phyloP scores from a whole-genome alignment of 306 rosid species.

The Comarum palustre region DNA sequence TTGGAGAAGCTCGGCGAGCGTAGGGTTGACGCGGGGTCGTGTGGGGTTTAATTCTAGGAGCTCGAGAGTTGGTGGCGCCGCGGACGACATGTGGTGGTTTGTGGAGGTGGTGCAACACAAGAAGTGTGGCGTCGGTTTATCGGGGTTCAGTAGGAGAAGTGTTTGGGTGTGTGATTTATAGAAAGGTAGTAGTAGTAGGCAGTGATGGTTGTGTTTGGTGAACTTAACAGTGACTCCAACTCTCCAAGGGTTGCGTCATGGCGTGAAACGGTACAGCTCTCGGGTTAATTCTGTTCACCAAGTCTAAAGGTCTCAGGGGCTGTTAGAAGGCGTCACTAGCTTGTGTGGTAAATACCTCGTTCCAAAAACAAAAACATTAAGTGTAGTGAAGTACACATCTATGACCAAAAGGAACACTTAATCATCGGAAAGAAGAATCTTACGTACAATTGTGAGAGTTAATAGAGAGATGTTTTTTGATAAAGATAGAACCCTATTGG shows the following conservation, averaged over 20 bases:
- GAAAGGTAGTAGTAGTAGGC: not conserved
- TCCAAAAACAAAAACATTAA: too few relatives aligned
- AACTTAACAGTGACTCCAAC: slow-evolving; percentile 24
- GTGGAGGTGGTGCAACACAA: not conserved
- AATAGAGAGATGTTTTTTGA: too few relatives aligned
- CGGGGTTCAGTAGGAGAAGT: not conserved
- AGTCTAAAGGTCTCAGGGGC: not conserved
- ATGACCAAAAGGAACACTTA: too few relatives aligned
- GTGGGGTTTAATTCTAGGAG: slow-evolving; percentile 30
- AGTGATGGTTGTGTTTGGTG: slow-evolving; percentile 28
- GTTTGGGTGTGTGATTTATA: not conserved
- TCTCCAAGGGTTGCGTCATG: slow-evolving; percentile 22
- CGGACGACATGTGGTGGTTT: slow-evolving; percentile 17
- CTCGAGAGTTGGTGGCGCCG: slow-evolving; percentile 35
- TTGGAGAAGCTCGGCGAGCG: slow-evolving; percentile 70
- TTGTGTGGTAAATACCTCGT: too few relatives aligned
- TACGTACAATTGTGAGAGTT: too few relatives aligned
- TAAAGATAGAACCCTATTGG: too few relatives aligned
- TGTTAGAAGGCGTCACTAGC: not conserved
- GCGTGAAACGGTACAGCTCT: slow-evolving; percentile 5
- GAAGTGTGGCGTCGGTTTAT: not conserved
- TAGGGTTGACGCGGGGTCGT: slow-evolving; percentile 24
- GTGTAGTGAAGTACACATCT: too few relatives aligned
- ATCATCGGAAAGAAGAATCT: too few relatives aligned
- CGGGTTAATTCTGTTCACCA: not conserved